Evolutionary conservation across 352 stramenopile species (phyloP).

Genomic region (Pythium sukuiense): DNA sequence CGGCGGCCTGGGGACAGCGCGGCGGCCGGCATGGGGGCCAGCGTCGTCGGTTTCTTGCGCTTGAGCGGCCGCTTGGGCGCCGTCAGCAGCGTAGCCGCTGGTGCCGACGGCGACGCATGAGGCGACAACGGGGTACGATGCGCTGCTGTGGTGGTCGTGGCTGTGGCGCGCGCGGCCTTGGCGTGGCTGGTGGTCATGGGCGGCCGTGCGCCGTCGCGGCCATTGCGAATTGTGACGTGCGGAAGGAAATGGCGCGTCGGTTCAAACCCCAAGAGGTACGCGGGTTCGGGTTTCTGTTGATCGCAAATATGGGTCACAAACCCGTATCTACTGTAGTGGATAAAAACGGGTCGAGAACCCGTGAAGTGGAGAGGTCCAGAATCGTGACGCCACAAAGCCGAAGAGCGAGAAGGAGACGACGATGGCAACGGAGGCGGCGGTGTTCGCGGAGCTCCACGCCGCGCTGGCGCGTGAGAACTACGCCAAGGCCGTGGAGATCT

Average conservation of each 20-base stretch:
- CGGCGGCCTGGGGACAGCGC: background rate
- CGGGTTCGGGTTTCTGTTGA: conserved; percentile 9
- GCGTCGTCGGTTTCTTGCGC: conserved; percentile 20
- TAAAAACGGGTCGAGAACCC: conserved; percentile 2
- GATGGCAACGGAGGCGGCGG: conserved; percentile 42
- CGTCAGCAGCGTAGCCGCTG: background rate
- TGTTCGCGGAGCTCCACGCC: conserved; percentile 78
- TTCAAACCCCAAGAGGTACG: conserved; percentile 10
- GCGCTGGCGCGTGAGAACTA: conserved; percentile 81
- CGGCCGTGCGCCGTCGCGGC: background rate
- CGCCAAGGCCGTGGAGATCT: conserved; percentile 74
- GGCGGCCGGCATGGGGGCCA: conserved; percentile 15
- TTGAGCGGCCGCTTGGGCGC: conserved; percentile 2
- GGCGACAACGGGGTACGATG: background rate
- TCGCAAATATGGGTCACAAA: background rate
- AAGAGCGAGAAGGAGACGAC: background rate
- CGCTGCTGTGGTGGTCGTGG: background rate
- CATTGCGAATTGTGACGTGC: background rate
- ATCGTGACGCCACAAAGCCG: background rate
- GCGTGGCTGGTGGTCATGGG: conserved; percentile 15
- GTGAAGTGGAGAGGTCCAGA: background rate
- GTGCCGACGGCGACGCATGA: background rate
- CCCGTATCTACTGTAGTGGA: background rate
- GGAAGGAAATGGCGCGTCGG: background rate
- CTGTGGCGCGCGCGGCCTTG: conserved; percentile 2